Evolutionary conservation across 2,329 filamentous ascomycete genomes (phyloP).

Genomic region (Ascocoryne sarcoides): DNA sequence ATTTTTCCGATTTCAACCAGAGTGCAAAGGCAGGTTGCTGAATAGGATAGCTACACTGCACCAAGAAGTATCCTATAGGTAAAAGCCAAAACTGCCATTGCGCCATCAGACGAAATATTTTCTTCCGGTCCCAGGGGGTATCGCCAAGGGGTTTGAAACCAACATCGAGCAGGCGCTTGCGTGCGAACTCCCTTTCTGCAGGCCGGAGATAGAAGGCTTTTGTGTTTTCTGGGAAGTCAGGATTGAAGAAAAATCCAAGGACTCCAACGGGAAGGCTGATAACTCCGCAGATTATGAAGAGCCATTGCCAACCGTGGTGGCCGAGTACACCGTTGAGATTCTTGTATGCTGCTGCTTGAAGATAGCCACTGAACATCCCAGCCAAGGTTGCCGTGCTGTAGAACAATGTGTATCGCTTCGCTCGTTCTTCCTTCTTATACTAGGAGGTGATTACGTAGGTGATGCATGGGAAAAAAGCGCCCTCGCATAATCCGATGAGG

Average conservation of each 20-base stretch:
- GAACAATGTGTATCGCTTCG: constrained; percentile 47
- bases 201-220: constrained; percentile 31
- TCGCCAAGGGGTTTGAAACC: constrained; percentile 19
- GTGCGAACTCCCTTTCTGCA: constrained; percentile 11
- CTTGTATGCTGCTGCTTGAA: constrained; percentile 34
- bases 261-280: constrained; percentile 46
- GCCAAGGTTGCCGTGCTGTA: constrained; percentile 44
- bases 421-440: constrained; percentile 37
- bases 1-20: constrained; percentile 14
- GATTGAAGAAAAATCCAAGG: constrained; percentile 40
- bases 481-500: constrained; percentile 33
- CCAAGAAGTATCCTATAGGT: constrained; percentile 20
- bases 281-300: constrained; percentile 42
- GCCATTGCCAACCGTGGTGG: constrained; percentile 36
- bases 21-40: constrained; percentile 18
- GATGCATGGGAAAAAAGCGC: constrained; percentile 18
- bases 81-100: constrained; percentile 24
- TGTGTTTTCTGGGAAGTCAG: constrained; percentile 34
- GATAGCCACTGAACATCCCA: constrained; percentile 36
- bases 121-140: constrained; percentile 17
- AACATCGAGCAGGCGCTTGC: constrained; percentile 10
- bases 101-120: constrained; percentile 19
- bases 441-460: constrained; percentile 38
- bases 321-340: constrained; percentile 32
- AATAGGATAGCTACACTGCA: constrained; percentile 14